phyloP scores from a whole-genome alignment of 2,329 filamentous ascomycete genomes.

The Microdochium nivale region DNA sequence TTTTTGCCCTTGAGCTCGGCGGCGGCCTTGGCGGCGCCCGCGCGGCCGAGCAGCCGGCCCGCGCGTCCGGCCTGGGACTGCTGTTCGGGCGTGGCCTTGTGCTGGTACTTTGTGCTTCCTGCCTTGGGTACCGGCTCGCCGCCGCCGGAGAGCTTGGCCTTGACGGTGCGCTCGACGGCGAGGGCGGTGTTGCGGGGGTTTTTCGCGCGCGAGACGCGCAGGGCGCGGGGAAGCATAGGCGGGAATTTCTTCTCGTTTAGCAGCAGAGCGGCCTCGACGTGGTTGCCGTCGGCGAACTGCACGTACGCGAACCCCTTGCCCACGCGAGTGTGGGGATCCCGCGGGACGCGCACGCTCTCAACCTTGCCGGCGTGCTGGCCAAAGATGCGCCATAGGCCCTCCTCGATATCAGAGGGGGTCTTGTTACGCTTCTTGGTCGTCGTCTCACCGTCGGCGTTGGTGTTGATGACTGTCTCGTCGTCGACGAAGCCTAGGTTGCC shows the following conservation, averaged over 20 bases:
- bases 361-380: conserved; percentile 65
- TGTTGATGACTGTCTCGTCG: conserved; percentile 67
- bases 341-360: conserved; percentile 86
- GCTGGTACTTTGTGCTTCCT: conserved; percentile 49
- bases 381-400: conserved; percentile 84
- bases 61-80: conserved; percentile 67
- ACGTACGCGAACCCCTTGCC: conserved; percentile 98
- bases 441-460: conserved; percentile 55
- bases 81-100: conserved; percentile 62
- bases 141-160: conserved; percentile 22
- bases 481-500: conserved; percentile 96
- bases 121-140: conserved; percentile 17
- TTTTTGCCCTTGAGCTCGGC: conserved; percentile 7
- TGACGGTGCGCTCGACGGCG: conserved; percentile 40
- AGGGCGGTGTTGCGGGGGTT: conserved; percentile 53
- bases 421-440: conserved; percentile 67
- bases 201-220: conserved; percentile 83
- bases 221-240: conserved; percentile 79
- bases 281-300: conserved; percentile 82
- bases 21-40: conserved; percentile 44
- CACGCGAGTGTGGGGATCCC: conserved; percentile 82
- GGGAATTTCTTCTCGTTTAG: conserved; percentile 89
- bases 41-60: conserved; percentile 63
- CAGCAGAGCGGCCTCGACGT: conserved; percentile 83
- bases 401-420: conserved; percentile 76